Evolutionary conservation across 192 early-diverging fungal species (phyloP).

Genomic region (Oehlia diaphana): DNA sequence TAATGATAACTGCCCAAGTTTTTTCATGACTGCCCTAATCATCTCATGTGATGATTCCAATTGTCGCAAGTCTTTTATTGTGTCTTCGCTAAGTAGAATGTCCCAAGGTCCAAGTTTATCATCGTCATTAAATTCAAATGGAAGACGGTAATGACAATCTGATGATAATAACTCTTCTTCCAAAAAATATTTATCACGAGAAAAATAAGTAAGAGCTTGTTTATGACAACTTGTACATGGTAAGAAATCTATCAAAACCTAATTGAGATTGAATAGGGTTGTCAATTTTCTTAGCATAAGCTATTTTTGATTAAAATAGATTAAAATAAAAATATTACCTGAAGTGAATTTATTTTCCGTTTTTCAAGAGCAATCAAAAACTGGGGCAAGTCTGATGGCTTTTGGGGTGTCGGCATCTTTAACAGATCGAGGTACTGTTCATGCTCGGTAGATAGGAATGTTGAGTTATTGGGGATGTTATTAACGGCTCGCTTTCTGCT

Average conservation of each 20-base stretch:
- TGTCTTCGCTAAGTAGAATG: constrained; percentile 17
- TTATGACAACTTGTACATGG: constrained; percentile 5
- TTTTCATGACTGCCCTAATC: constrained; percentile 11
- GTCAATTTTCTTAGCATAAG: not conserved
- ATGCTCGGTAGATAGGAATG: not conserved
- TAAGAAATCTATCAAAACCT: constrained; percentile 1
- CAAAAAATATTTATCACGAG: constrained; percentile 11
- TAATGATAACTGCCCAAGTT: constrained; percentile 14
- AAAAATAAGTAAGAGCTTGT: constrained; percentile 4
- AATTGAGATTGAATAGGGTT: not conserved
- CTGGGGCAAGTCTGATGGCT: not conserved
- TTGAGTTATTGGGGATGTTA: not conserved
- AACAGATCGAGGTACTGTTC: not conserved
- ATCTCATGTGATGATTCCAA: constrained; percentile 2
- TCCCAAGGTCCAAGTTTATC: constrained; percentile 23
- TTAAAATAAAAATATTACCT: not conserved
- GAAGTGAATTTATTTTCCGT: not conserved
- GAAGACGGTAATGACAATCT: not conserved
- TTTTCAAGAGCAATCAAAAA: not conserved
- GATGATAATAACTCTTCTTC: not conserved
- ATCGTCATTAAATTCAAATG: constrained; percentile 24
- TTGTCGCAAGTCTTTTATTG: constrained; percentile 10
- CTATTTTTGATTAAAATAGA: not conserved
- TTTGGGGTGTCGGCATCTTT: not conserved
- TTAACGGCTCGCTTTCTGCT: too few species aligned